Conservation (phyloP, 2,329 filamentous ascomycete genomes). For the Emmonsia crescens region DNA sequence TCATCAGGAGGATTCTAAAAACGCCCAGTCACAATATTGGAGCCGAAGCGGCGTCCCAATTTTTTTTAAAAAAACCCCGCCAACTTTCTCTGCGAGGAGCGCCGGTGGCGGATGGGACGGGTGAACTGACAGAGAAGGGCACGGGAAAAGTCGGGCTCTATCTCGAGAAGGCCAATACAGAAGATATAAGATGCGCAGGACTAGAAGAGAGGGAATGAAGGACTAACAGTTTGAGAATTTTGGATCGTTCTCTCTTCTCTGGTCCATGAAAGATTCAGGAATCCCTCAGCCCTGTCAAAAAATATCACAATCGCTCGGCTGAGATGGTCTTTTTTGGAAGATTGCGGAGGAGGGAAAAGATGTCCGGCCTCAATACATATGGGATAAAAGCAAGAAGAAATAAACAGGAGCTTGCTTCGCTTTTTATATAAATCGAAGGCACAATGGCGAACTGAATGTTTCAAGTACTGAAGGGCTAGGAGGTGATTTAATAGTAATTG, state of each 20-base stretch:
- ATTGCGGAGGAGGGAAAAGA: background rate
- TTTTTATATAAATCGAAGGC: background rate
- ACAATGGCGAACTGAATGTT: background rate
- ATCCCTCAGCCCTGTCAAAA: background rate
- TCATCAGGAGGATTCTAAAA: slow-evolving; percentile 3
- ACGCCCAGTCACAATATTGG: slow-evolving; percentile 1
- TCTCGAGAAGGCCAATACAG: background rate
- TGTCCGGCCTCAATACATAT: background rate
- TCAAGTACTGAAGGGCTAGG: background rate
- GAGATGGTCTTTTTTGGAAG: background rate
- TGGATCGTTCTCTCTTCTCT: background rate
- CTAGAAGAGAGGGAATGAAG: background rate
- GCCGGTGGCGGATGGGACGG: background rate
- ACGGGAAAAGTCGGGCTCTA: background rate
- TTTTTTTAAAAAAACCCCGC: too few relatives aligned
- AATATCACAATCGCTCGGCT: background rate
- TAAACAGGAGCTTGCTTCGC: background rate
- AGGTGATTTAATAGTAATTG: background rate
- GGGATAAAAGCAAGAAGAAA: background rate
- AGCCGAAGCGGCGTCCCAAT: background rate
- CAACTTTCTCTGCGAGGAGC: background rate
- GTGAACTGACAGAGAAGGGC: background rate
- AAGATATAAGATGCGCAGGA: background rate
- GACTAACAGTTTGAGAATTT: background rate
- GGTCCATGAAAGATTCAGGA: background rate